Conservation (phyloP, 2,329 filamentous ascomycete species). For the Colletotrichum aenigma region DNA sequence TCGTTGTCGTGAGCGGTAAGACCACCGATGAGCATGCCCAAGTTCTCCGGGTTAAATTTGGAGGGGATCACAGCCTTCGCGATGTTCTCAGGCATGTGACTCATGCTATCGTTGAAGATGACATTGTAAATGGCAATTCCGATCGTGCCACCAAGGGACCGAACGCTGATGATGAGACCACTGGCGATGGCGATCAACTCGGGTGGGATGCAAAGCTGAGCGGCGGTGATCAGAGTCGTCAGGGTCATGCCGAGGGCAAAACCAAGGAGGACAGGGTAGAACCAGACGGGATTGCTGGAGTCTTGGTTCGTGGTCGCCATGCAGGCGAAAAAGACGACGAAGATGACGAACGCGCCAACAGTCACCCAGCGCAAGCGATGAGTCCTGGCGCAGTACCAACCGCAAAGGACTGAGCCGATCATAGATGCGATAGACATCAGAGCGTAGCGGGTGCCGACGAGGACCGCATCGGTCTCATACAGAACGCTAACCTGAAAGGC, state of each 20-base stretch:
- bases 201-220: constrained; percentile 40
- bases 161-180: constrained; percentile 39
- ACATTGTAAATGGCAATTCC: constrained; percentile 41
- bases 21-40: constrained; percentile 30
- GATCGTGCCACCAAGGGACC: constrained; percentile 41
- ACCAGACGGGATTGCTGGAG: constrained; percentile 33
- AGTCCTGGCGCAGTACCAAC: constrained; percentile 32
- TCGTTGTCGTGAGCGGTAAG: constrained; percentile 29
- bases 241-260: constrained; percentile 37
- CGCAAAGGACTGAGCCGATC: constrained; percentile 32
- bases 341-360: constrained; percentile 27
- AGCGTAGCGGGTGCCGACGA: constrained; percentile 35
- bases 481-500: constrained; percentile 39
- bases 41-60: constrained; percentile 27
- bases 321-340: constrained; percentile 35
- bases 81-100: constrained; percentile 31
- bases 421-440: constrained; percentile 35
- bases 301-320: constrained; percentile 35
- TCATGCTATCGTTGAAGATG: constrained; percentile 31
- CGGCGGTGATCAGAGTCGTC: constrained; percentile 37
- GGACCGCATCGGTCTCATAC: constrained; percentile 38
- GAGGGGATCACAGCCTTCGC: constrained; percentile 31
- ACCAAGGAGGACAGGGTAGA: constrained; percentile 39
- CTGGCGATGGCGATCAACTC: constrained; percentile 41
- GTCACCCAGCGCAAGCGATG: constrained; percentile 30